These are phyloP conservation scores for Trichoderma guizhouense DNA, from an alignment of 2,329 filamentous ascomycete species.

Conservation along the genomic window DNA sequence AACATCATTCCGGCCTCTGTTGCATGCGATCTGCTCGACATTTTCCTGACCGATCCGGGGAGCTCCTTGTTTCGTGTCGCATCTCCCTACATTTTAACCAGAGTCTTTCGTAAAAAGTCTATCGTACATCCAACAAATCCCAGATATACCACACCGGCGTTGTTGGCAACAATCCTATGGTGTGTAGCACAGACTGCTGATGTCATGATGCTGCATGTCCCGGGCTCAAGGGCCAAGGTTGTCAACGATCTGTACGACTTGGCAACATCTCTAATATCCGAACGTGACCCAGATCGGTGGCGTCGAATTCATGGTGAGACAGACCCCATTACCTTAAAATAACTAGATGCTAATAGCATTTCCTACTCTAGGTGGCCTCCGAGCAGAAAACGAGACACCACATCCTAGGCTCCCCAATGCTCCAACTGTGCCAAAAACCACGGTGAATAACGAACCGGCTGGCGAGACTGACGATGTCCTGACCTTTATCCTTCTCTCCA, in stretches of 20 bases:
- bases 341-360: background rate
- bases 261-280: constrained; percentile 33
- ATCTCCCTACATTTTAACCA: constrained; percentile 47
- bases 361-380: constrained; percentile 30
- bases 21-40: constrained; percentile 46
- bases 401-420: constrained; percentile 25
- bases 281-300: constrained; percentile 38
- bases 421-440: constrained; percentile 28
- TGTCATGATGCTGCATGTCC: constrained; percentile 40
- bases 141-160: constrained; percentile 40
- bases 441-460: constrained; percentile 34
- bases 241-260: constrained; percentile 38
- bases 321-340: background rate
- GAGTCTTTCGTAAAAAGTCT: constrained; percentile 44
- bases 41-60: constrained; percentile 45
- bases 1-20: constrained; percentile 39
- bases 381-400: constrained; percentile 32
- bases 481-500: constrained; percentile 43
- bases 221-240: constrained; percentile 39
- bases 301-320: constrained; percentile 33
- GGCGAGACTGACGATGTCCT: constrained; percentile 42
- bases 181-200: constrained; percentile 47
- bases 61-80: constrained; percentile 42
- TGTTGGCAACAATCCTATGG: constrained; percentile 48
- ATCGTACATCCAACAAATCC: constrained; percentile 40